A percentile compares a stretch with the other conserved stretches of the same genome.
phyloP scores from a whole-genome alignment of 2,329 filamentous ascomycete genomes.

The Fusarium palustre region DNA sequence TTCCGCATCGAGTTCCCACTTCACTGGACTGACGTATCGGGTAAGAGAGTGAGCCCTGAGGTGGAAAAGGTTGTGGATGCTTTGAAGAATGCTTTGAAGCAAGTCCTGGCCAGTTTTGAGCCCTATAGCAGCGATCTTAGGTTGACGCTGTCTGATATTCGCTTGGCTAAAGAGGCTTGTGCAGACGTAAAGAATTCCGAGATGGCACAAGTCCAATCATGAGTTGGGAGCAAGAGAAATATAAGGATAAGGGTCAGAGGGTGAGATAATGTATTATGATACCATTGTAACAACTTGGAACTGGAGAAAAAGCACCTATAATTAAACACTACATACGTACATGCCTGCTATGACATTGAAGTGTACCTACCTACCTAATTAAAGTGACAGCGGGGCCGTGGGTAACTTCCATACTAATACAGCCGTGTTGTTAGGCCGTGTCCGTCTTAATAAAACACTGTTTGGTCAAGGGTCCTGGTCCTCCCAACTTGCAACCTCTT shows the following conservation, averaged over 20 bases:
- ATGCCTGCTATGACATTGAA: neutral
- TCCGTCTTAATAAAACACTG: neutral
- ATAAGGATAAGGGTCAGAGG: slow-evolving; percentile 19
- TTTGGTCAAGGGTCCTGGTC: slow-evolving; percentile 22
- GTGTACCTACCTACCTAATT: too few species aligned
- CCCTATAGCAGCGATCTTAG: slow-evolving; percentile 78
- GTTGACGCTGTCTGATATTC: slow-evolving; percentile 76
- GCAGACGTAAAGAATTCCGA: slow-evolving; percentile 49
- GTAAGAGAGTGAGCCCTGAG: slow-evolving; percentile 67
- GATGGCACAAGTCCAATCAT: slow-evolving; percentile 49
- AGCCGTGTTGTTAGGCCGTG: slow-evolving; percentile 16
- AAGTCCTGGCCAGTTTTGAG: slow-evolving; percentile 78
- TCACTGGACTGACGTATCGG: slow-evolving; percentile 84
- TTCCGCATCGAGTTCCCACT: slow-evolving; percentile 70
- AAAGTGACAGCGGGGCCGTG: slow-evolving; percentile 15
- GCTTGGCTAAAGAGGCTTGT: slow-evolving; percentile 77
- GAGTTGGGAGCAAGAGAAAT: slow-evolving; percentile 2
- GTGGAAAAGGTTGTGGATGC: slow-evolving; percentile 76
- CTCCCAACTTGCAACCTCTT: slow-evolving; percentile 36
- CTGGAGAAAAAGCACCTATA: slow-evolving; percentile 5
- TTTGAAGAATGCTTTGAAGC: slow-evolving; percentile 72
- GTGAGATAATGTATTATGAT: slow-evolving; percentile 47
- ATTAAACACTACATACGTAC: neutral
- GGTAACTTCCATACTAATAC: neutral
- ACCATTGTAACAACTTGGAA: slow-evolving; percentile 41